Base-by-base conservation (phyloP, 306 rosid species). In the Fragaria vesca region DNA sequence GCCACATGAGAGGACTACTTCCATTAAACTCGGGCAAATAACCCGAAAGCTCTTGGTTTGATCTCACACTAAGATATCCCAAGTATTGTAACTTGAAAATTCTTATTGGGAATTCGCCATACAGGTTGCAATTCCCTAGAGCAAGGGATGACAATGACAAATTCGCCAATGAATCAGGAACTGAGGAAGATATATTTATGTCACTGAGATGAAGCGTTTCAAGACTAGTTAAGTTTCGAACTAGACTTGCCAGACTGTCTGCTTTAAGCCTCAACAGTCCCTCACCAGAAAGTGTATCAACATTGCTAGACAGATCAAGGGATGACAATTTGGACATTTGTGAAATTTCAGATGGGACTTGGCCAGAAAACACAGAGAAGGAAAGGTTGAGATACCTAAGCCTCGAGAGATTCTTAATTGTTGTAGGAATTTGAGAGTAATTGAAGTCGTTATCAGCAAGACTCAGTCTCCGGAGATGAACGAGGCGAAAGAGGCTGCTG, bases 401-500 rank as follows among this genome's bases (percentile, higher is more conserved):
- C 42, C 42, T 38, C 42, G 42, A 38, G 42, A 38, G 42, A 38
- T 5, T 38, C 42, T 5, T 38, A 38, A 38, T 38, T 4, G 42
- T 38, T 38, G 0, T 4, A 38, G 42, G 42, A 38, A 38, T 38
- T 5, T 38, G 42, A 0, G 42, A 38, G 42, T 38, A 38, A 10
- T 43, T 61, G 78, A 74, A 74, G 57, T 74, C 3, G 68, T 67
- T 77, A 8, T 40, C 10, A 15, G 68, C 21, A 69, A 77, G 74
- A n/a, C 38, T 67, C 2, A 77, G 51, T 10, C 38, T 55, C 24
- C 4, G 43, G 2, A 77, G 74, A 21, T 42, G 62, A 30, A 28
- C 16, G 10, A 77, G 69, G 8, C 32, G 20, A 51, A 68, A 69
- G 24, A 68, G 74, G 52, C 45, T 68, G 21, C 34, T 67, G 20